Evolutionary conservation across 106 monocot genomes (phyloP), one percentile per base, ranked within the genome.

Genomic region (Allium sativum): DNA sequence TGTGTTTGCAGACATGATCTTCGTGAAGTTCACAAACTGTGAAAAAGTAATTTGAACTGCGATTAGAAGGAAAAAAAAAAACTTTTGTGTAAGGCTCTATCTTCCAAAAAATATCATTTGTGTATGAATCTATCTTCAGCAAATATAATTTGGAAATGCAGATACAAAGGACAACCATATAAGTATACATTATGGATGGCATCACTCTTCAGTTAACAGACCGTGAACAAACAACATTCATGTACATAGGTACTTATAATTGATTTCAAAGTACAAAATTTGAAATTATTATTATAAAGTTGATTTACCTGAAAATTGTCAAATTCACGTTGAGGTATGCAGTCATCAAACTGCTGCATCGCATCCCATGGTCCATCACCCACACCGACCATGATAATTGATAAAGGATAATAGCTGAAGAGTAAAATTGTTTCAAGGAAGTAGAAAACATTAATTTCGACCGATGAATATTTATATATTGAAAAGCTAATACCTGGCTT

Each of bases 291-390:
- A 62, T 45, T 52, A 40, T 16, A 21, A 51, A 19, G 12, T 60
- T 60, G 48, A 22, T 18, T 52, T 56, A 90, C 95, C 95, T 96
- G 95, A 73, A 96, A 96, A 66, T 96, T 96, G 72, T 96, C 95
- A 82, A 96, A 96, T 73, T 75, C 67, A 15, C 95, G 74, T 16
- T 68, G 70, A 69, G 95, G 95, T 66, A 96, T 91, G 51, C 73
- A 79, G 65, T 96, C 95, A 78, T 96, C 95, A 78, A 96, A 96
- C 44, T 80, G 70, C n/a, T 77, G 77, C 95, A 96, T 96, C 22
- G 82, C 71, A 68, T 96, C 84, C 95, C 95, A 96, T 51, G 95
- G 95, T 59, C 95, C 95, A 74, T 96, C 95, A 43, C 90, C 95
- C n/a, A 96, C 82, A 65, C 95, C 95, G 72, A 96, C 80, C 95